phyloP scores from a whole-genome alignment of 78 protist species.

The Dictyostelium purpureum region DNA sequence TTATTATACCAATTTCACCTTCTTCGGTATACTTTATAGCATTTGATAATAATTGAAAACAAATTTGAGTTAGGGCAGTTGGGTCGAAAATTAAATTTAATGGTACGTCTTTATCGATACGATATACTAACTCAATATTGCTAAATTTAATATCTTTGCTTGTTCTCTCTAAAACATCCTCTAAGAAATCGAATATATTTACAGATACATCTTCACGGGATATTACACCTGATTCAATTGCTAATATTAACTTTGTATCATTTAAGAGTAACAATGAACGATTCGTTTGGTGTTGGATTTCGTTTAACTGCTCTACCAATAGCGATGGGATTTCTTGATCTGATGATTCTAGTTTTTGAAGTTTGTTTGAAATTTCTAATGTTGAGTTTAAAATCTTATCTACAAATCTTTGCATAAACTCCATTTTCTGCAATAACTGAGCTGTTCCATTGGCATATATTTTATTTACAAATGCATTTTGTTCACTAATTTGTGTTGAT shows the following conservation, averaged over 20 bases:
- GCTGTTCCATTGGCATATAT: constrained; percentile 24
- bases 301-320: not conserved
- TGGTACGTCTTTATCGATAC: constrained; percentile 39
- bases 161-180: constrained; percentile 20
- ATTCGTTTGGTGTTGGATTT: constrained; percentile 33
- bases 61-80: constrained; percentile 30
- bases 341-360: not conserved
- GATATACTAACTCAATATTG: constrained; percentile 42
- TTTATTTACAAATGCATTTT: constrained; percentile 34
- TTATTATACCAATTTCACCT: constrained; percentile 63
- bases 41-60: constrained; percentile 56
- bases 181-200: constrained; percentile 49
- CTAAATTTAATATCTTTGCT: constrained; percentile 22
- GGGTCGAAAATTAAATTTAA: constrained; percentile 52
- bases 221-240: constrained; percentile 58
- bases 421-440: constrained; percentile 42
- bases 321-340: constrained; percentile 10
- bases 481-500: constrained; percentile 60
- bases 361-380: not conserved
- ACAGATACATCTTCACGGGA: constrained; percentile 29
- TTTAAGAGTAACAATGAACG: not conserved
- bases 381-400: not conserved
- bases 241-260: constrained; percentile 53
- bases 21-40: constrained; percentile 40
- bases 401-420: constrained; percentile 59